Percentiles rank a stretch among this genome's conserved stretches.
phyloP scores from a whole-genome alignment of 192 early-diverging fungal species.

The Rhizophagus clarus region DNA sequence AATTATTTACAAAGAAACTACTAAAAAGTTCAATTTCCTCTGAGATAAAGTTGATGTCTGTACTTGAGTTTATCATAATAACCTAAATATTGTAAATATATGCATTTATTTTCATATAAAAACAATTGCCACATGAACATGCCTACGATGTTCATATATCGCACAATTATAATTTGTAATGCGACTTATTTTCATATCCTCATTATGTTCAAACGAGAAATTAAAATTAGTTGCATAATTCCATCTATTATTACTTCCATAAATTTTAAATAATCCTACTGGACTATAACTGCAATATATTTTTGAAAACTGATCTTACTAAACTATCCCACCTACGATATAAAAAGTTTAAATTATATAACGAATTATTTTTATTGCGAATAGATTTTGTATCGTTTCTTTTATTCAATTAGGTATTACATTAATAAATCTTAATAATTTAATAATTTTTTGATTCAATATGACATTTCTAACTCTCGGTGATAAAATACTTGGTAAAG shows the following conservation, averaged over 20 bases:
- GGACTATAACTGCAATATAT: slow-evolving; percentile 9
- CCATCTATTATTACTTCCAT: not conserved
- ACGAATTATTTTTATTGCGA: not conserved
- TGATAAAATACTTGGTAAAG: not conserved
- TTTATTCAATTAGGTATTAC: slow-evolving; percentile 6
- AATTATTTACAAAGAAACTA: not conserved
- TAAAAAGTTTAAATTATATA: slow-evolving; percentile 10
- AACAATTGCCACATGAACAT: not conserved
- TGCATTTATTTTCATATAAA: too few species aligned
- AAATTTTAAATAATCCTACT: not conserved
- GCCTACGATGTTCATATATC: not conserved
- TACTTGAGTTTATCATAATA: not conserved
- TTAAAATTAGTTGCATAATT: not conserved
- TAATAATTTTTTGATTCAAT: slow-evolving; percentile 16
- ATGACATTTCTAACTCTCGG: not conserved
- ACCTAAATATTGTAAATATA: not conserved
- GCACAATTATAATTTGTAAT: not conserved
- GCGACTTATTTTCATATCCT: not conserved
- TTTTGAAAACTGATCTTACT: not conserved
- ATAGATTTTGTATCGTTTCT: not conserved
- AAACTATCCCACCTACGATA: too few species aligned
- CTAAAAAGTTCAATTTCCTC: not conserved
- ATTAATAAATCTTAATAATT: not conserved
- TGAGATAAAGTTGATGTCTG: too few species aligned
- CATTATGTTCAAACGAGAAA: not conserved